Evolutionary conservation across 768 basidiomycete genomes (phyloP), one percentile per base, ranked within the genome.

Genomic region (Kwoniella heveanensis): DNA sequence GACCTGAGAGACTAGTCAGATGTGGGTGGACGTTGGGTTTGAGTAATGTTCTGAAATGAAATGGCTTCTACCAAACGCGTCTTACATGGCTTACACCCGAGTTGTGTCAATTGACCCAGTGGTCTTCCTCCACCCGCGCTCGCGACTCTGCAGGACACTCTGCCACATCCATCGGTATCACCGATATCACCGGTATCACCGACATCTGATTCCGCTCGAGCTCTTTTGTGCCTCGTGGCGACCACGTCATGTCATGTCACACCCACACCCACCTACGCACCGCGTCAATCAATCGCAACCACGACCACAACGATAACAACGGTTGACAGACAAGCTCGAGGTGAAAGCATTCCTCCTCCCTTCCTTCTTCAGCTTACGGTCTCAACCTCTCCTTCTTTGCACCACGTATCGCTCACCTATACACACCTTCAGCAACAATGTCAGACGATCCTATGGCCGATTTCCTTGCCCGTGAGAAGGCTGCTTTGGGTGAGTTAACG

Each of bases 371-470:
- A 19, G 15, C 37, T 19, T 36, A 27, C 25, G 56, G 44, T 54
- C 29, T 36, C 51, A 21, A 39, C 39, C 21, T 25, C 51, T 26
- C 56, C 29, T 29, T 25, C 13, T 24, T 13, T n/a, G 19, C 8
- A 50, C 29, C 17, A 10, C 9, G 27, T 12, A 9, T 15, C 22
- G 19, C 25, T 30, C 37, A 29, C 17, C 25, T 50, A 36, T 12
- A 48, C 24, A 56, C n/a, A n/a, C n/a, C n/a, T n/a, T 15, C 5
- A 27, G 26, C 21, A 51, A 59, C 22, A 22, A 75, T 73, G 71
- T 72, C 71, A 47, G 73, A 79, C 66, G 78, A 79, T 68, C 77
- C 75, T 32, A 77, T 74, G 63, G 78, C 78, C 25, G 78, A 77
- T 59, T 79, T 78, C 71, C 69, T 79, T 21, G 78, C 78, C 6